Percentiles rank a stretch among this genome's conserved stretches.
phyloP scores from a whole-genome alignment of 2,329 filamentous ascomycete species.

The Phialophora chinensis region DNA sequence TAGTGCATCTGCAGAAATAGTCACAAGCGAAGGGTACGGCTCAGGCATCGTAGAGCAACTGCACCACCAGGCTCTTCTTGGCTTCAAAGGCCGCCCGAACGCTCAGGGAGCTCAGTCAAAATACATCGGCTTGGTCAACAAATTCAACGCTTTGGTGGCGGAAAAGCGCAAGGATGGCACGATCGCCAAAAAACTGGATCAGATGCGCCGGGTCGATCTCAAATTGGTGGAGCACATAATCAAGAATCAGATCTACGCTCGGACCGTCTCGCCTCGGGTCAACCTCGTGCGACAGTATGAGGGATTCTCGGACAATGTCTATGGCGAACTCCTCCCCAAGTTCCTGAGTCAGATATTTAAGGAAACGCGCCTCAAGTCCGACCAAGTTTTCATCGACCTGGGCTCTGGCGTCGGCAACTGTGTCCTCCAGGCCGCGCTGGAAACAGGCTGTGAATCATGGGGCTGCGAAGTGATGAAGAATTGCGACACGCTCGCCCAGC shows the following conservation, averaged over 20 bases:
- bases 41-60: constrained; percentile 70
- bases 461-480: constrained; percentile 97
- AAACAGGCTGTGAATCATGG: constrained; percentile 93
- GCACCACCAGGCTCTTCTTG: constrained; percentile 72
- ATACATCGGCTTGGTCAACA: constrained; percentile 73
- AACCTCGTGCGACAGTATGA: constrained; percentile 84
- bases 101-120: constrained; percentile 57
- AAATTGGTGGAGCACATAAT: constrained; percentile 80
- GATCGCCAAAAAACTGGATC: constrained; percentile 73
- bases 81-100: constrained; percentile 51
- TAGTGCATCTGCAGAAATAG: constrained; percentile 67
- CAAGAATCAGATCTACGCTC: constrained; percentile 79
- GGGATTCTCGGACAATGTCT: constrained; percentile 90
- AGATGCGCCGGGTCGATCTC: constrained; percentile 71
- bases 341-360: constrained; percentile 84
- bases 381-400: constrained; percentile 89
- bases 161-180: constrained; percentile 71
- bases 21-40: constrained; percentile 74
- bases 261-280: constrained; percentile 87
- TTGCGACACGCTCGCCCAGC: constrained; percentile 78
- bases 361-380: constrained; percentile 76
- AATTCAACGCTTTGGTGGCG: constrained; percentile 77
- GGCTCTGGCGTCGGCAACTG: constrained; percentile 97
- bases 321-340: constrained; percentile 86
- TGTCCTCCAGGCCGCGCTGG: constrained; percentile 87